Percentiles rank a stretch among this genome's conserved stretches.
These are phyloP conservation scores for Aspergillus fumigatiaffinis DNA, from an alignment of 2,329 filamentous ascomycete species.

Conservation along the genomic window DNA sequence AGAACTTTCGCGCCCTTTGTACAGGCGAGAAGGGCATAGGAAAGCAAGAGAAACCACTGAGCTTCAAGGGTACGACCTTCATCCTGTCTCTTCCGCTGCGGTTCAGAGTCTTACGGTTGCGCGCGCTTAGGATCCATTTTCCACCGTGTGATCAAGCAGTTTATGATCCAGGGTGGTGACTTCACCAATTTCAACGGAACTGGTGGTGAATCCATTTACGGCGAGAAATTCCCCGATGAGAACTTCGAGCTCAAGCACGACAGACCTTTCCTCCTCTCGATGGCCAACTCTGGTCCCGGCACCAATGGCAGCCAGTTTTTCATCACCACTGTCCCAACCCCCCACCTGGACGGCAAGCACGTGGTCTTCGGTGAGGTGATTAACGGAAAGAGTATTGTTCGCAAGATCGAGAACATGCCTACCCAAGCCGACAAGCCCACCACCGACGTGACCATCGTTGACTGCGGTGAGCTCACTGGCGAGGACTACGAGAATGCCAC, in stretches of 20 bases:
- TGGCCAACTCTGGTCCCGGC: constrained; percentile 94
- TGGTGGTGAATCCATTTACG: constrained; percentile 95
- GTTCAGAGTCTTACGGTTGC: constrained; percentile 1
- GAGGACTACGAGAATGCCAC: constrained; percentile 64
- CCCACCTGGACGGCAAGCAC: constrained; percentile 93
- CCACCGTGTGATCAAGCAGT: constrained; percentile 96
- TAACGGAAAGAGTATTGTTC: constrained; percentile 84
- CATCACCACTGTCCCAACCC: constrained; percentile 90
- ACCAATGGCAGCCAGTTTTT: constrained; percentile 99
- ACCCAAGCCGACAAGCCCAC: constrained; percentile 75
- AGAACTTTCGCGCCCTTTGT: constrained; percentile 93
- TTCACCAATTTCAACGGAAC: constrained; percentile 94
- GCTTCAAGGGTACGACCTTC: constrained; percentile 67
- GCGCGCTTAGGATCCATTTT: constrained; percentile 64
- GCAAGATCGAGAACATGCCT: constrained; percentile 80
- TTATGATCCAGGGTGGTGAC: constrained; percentile 98
- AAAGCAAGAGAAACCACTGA: constrained; percentile 76
- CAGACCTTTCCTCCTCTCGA: constrained; percentile 87
- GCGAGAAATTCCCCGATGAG: constrained; percentile 95
- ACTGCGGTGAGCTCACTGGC: constrained; percentile 81
- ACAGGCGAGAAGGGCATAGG: constrained; percentile 89
- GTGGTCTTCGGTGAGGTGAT: constrained; percentile 96
- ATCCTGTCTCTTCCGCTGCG: neutral
- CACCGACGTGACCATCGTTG: constrained; percentile 68
- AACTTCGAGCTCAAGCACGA: constrained; percentile 92